Percentiles rank a stretch among this genome's conserved stretches.
These are phyloP conservation scores for Phaeotremella fagi DNA, from an alignment of 768 basidiomycete genomes.

Conservation along the genomic window DNA sequence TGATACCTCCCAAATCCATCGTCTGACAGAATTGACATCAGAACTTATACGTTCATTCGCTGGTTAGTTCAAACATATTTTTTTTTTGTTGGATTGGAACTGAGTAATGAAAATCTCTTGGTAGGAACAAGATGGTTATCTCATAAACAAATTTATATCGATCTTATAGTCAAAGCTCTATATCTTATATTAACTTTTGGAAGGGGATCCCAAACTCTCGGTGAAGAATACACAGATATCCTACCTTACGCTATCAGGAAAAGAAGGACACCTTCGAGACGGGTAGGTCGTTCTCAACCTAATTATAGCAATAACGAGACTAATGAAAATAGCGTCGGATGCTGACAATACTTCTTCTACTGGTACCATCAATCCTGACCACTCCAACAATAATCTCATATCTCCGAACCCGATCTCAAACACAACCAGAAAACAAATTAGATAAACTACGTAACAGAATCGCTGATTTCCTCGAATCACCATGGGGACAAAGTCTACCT, in stretches of 20 bases:
- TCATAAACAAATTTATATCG: constrained; percentile 29
- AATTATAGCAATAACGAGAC: not conserved
- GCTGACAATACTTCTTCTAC: constrained; percentile 30
- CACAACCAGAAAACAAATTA: not conserved
- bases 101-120: no score
- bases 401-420: constrained; percentile 9
- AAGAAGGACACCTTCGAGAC: constrained; percentile 19
- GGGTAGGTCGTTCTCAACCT: constrained; percentile 15
- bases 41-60: constrained; percentile 37
- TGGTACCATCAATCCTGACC: constrained; percentile 26
- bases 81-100: no score
- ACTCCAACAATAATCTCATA: constrained; percentile 14
- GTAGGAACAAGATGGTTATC: constrained; percentile 42
- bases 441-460: constrained; percentile 2
- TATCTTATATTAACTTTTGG: constrained; percentile 46
- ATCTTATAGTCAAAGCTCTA: constrained; percentile 30
- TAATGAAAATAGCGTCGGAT: constrained; percentile 30
- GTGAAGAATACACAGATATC: constrained; percentile 50
- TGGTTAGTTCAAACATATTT: constrained; percentile 21
- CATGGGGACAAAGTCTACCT: constrained; percentile 22
- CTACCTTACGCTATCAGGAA: constrained; percentile 23
- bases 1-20: constrained; percentile 35
- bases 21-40: constrained; percentile 36
- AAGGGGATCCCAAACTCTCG: constrained; percentile 42
- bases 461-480: constrained; percentile 23